Evolutionary conservation across 495 filamentous ascomycete species (phyloP), one percentile per base, ranked within the genome.

Genomic region (Ascobolus immersus): DNA sequence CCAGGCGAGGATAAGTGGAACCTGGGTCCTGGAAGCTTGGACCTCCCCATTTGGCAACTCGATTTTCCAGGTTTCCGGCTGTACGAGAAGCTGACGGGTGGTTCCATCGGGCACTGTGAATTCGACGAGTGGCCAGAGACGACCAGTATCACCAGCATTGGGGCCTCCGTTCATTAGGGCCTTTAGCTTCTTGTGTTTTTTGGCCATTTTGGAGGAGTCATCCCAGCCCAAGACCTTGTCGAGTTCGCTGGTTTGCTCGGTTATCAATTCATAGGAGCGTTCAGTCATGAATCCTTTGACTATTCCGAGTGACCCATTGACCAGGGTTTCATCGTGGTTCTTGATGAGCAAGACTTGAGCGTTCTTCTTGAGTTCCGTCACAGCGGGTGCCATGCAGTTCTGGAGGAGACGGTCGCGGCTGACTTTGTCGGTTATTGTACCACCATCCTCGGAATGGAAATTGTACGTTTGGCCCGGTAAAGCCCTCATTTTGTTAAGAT

Each of bases 341-440:
- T 96, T 96, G 61, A 94, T 92, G n/a, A 96, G 55, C 86, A 96
- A 94, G 18, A 96, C 89, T 48, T 94, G 89, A 0, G 81, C 72
- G 12, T 79, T 79, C 43, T 84, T 77, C 53, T 92, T 94, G 27
- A 96, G 58, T 28, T 71, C 63, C 12, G 94, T 65, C 1, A 45
- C 40, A 19, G 61, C 61, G 3, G 86, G 80, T 0, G 82, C 84
- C 79, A 96, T 93, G 67, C 86, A 92, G 48, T 77, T 89, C 2
- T 64, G 44, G 0, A 96, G 59, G 1, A 94, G 54, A 50, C 68
- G 84, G 10, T 84, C 77, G 19, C 80, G 76, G 24, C 68, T 45
- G 1, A 49, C 46, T 5, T 53, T 49, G 40, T 94, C 80, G 18
- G 55, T 53, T 17, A 77, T 68, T 0, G 65, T 64, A 11, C 89